phyloP scores from a whole-genome alignment of 1,284 basidiomycete species.

The Hypsizygus ulmarius region DNA sequence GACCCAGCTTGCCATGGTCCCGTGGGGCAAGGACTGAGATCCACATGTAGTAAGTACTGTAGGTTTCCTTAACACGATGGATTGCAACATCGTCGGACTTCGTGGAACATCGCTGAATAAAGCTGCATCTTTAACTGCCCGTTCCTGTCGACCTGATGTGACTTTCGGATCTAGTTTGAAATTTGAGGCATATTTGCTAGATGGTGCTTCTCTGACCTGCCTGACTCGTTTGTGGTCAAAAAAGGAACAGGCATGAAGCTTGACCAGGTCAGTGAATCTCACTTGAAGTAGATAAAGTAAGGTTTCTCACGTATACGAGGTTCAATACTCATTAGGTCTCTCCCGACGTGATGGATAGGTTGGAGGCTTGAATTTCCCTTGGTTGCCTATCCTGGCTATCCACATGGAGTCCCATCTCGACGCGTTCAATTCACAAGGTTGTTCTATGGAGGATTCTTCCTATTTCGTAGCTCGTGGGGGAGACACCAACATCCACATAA shows the following conservation, averaged over 20 bases:
- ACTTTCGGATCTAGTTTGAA: slow-evolving; percentile 17
- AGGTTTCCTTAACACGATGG: too few relatives aligned
- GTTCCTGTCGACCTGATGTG: slow-evolving; percentile 4
- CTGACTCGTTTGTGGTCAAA: slow-evolving; percentile 14
- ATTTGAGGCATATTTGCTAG: slow-evolving; percentile 9
- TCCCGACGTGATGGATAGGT: slow-evolving; percentile 29
- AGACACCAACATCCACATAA: slow-evolving; percentile 33
- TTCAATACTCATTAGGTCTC: slow-evolving; percentile 23
- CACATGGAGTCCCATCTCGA: slow-evolving; percentile 22
- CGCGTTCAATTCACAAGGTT: slow-evolving; percentile 22
- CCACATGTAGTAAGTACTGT: too few relatives aligned
- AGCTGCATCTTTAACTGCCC: background rate
- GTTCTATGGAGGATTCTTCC: slow-evolving; percentile 18
- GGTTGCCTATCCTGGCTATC: slow-evolving; percentile 26
- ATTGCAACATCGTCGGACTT: too few relatives aligned
- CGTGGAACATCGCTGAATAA: background rate
- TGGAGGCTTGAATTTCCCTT: slow-evolving; percentile 23
- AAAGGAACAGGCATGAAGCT: slow-evolving; percentile 13
- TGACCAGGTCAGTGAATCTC: slow-evolving; percentile 9
- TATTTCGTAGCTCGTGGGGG: slow-evolving; percentile 18
- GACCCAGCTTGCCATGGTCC: too few relatives aligned
- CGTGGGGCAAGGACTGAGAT: too few relatives aligned
- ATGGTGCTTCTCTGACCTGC: slow-evolving; percentile 14
- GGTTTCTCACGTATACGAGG: slow-evolving; percentile 26
- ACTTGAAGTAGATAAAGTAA: slow-evolving; percentile 5